Evolutionary conservation across 768 basidiomycete genomes (phyloP), one percentile per base, ranked within the genome.

Genomic region (Lentinula sp.): DNA sequence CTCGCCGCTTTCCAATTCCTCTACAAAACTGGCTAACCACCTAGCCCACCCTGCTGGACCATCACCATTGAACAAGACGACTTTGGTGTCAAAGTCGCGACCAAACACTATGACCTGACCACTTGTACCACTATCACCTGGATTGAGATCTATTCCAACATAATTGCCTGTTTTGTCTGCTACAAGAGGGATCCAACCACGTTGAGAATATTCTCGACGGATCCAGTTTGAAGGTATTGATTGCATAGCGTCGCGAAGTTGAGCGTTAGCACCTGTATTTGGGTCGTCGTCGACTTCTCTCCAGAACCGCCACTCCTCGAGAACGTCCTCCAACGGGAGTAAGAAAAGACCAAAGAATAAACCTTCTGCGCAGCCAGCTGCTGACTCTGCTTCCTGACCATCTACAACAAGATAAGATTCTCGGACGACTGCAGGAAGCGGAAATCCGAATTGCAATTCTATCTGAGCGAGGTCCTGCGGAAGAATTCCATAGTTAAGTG

Each of bases 31-130:
- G 4, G 93, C 87, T 56, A 98, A 75, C 93, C 95, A 99, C 68
- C 87, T 86, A 39, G 93, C 97, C 96, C 97, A 99, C 4, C 96
- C 97, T 9, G 83, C 86, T 15, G 83, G 81, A 7, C 95, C 94
- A 61, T 98, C 94, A 7, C 97, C 97, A 56, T 83, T 80, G 87
- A 90, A 98, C 50, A 98, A 78, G 45, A 98, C 95, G 41, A 97
- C 92, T 71, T 99, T 99, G 10, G 93, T 90, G 73, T 99, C 97
- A 73, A 98, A 98, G 70, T 98, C 97, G 55, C 97, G 85, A n/a
- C 97, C 97, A 71, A 98, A 99, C 53, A 98, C 88, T 61, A 99
- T 97, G 51, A 98, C 96, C 71, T 99, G 97, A 6, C 97, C 97
- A 59, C 81, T 78, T 8, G 81, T 75, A 48, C 94, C 95, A 51